Percentiles rank a stretch among this genome's conserved stretches.
These are phyloP conservation scores for Abrus precatorius DNA, from an alignment of 306 rosid genomes.

Conservation along the genomic window DNA sequence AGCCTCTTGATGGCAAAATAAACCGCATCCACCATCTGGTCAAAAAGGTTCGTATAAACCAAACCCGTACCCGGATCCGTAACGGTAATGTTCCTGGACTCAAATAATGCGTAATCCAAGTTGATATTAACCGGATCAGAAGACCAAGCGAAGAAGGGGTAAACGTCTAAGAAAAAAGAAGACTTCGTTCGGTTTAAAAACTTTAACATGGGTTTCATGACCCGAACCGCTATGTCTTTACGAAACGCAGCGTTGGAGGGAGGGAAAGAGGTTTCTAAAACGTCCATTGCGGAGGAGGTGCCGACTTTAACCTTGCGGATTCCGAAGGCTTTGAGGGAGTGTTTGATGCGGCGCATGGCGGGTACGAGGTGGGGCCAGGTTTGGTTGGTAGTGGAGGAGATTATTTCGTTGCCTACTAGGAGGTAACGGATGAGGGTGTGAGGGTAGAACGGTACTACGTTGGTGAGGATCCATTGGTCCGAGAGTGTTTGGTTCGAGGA, in stretches of 20 bases:
- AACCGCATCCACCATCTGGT: constrained; percentile 86
- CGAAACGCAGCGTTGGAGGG: constrained; percentile 82
- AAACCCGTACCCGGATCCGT: constrained; percentile 75
- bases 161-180: constrained; percentile 76
- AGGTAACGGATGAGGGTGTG: constrained; percentile 69
- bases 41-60: constrained; percentile 69
- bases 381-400: constrained; percentile 37
- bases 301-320: constrained; percentile 74
- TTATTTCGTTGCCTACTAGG: constrained; percentile 80
- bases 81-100: constrained; percentile 53
- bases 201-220: constrained; percentile 68
- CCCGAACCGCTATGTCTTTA: constrained; percentile 51
- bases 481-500: constrained; percentile 65
- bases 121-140: constrained; percentile 61
- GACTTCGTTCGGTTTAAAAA: constrained; percentile 76
- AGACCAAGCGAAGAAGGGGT: constrained; percentile 74
- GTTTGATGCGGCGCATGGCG: constrained; percentile 68
- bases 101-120: constrained; percentile 65
- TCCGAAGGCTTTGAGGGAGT: constrained; percentile 52
- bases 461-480: constrained; percentile 63
- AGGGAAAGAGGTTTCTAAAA: constrained; percentile 68
- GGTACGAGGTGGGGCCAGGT: constrained; percentile 64
- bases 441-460: constrained; percentile 64
- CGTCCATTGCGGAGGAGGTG: constrained; percentile 71
- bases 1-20: constrained; percentile 71